Evolutionary conservation across 306 rosid species (phyloP), one percentile per base, ranked within the genome.

Genomic region (Dalbergia cultrata): DNA sequence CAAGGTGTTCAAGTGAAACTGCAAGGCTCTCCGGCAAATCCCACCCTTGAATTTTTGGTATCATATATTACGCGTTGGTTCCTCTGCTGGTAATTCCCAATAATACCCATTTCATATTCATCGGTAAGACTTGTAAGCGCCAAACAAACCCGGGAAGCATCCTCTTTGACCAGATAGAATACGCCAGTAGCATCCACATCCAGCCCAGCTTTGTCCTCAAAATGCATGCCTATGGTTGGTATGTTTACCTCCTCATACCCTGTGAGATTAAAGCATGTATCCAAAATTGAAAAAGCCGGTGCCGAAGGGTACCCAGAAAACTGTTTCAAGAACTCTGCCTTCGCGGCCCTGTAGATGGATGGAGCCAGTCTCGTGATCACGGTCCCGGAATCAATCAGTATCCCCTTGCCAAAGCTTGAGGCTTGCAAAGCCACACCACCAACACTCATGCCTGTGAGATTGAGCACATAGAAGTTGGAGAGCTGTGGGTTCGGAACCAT

Each of bases 61-160:
- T 95, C 86, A 80, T 95, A 95, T 59, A 91, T 56, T 17, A 95
- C 92, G 92, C 97, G 91, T 65, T 91, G 99, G 72, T 95, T 95
- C 87, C 88, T 90, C 83, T 95, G 98, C 87, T 92, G 98, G 63
- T 87, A 95, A 78, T 92, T 95, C 78, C 97, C 98, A 52, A 95
- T 71, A 9, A 95, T 92, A 9, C 85, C 80, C 4, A 69, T 83
- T 62, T 90, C 92, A 60, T 86, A 76, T 71, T 86, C 97, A 65
- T 86, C 76, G 3, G 85, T 76, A 63, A 92, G 87, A 62, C 97
- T 91, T 21, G 98, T 89, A 18, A 92, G 62, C 7, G 97, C 97
- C 91, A 92, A 82, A 74, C 98, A 95, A 52, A 88, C 86, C 81
- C 89, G 97, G n/a, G 99, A 95, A n/a, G 74, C 86, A 78, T 94